Percentiles rank a stretch among this genome's conserved stretches.
Conservation (phyloP, 495 filamentous ascomycete species). For the Talaromyces wortmannii region DNA sequence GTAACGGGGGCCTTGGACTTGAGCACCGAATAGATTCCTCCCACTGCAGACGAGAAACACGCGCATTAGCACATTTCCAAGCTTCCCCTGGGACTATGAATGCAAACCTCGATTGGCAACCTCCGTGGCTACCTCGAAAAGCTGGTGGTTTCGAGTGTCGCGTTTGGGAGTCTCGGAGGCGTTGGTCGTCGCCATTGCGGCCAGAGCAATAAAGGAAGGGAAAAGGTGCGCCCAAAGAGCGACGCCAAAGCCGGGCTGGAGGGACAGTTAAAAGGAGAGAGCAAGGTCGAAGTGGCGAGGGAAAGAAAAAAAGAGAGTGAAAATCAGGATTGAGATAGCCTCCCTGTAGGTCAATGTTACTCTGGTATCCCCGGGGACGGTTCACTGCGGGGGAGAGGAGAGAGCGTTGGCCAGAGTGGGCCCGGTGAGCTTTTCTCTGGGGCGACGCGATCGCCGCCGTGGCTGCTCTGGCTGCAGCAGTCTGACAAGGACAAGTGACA, state of each 20-base stretch:
- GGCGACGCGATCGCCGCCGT: neutral
- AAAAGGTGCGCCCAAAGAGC: neutral
- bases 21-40: constrained; percentile 97
- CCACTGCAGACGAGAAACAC: constrained; percentile 47
- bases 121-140: constrained; percentile 95
- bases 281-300: neutral
- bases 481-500: no score
- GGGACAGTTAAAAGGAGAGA: neutral
- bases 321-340: neutral
- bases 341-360: neutral
- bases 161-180: constrained; percentile 38
- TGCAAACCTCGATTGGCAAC: constrained; percentile 85
- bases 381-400: neutral
- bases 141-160: constrained; percentile 72
- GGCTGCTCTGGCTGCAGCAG: neutral
- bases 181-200: constrained; percentile 8
- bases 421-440: neutral
- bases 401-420: neutral
- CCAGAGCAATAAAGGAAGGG: neutral
- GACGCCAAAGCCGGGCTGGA: neutral
- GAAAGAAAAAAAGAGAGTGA: neutral
- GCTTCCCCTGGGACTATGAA: neutral
- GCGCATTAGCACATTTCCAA: neutral
- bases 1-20: constrained; percentile 99
- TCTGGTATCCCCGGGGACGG: neutral